Base-by-base conservation (phyloP, 1,284 basidiomycete species). In the Mycosarcoma maydis region DNA sequence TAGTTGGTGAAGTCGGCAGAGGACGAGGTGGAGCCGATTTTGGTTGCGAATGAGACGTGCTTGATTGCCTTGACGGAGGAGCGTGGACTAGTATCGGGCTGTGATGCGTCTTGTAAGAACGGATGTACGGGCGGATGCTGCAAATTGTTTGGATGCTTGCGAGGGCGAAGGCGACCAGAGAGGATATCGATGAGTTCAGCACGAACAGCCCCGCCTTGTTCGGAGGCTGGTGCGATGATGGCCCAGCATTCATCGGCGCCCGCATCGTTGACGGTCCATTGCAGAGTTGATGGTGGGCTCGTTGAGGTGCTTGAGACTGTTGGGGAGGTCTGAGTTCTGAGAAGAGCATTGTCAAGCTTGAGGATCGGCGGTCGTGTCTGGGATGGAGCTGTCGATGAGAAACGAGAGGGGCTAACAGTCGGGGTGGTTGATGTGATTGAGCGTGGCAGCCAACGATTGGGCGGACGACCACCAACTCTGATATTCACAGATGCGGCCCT, bases 1-100 rank as follows among this genome's bases (percentile, higher is more conserved):
- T 72, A 81, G 66, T 81, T 76, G 32, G 72, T 64, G 39, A 80
- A 81, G 2, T 72, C 72, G 33, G 66, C 62, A 6, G 49, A 62
- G 4, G 53, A 9, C 2, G 43, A 36, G 10, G 41, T 20, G 5
- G 54, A 32, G 20, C 61, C 60, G 33, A 58, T 56, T 20, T 67
- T 61, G 13, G 71, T 72, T 1, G 60, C 62, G 27, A 79, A 79
- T 10, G 73, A 66, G 36, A 79, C 77, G 43, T 73, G 69, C 11
- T 65, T 65, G 36, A 78, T 73, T 10, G 66, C 45, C 1, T 44
- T 37, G 0, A 34, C 39, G 1, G 65, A 44, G 0, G 55, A 29
- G 1, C 37, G 47, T 3, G 40, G 51, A 20, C 24, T 46, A 5
- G 27, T 26, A 9, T 46, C 27, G 11, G 22, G 30, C 9, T 41